Evolutionary conservation across 2,329 filamentous ascomycete species (phyloP), one percentile per base, ranked within the genome.

Genomic region (Aureobasidium namibiae): DNA sequence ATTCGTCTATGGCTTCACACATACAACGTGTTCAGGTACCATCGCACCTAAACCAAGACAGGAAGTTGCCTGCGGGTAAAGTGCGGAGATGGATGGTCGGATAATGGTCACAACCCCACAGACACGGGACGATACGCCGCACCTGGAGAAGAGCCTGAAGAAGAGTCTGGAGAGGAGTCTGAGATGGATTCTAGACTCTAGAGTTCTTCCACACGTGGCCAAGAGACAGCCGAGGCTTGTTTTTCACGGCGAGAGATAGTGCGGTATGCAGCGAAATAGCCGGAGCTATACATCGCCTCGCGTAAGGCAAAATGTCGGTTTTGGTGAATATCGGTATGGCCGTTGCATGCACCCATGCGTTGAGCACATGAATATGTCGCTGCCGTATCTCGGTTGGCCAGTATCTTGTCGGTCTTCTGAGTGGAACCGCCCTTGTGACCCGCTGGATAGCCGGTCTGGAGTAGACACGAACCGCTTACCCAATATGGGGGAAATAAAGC

Each of bases 401-500:
- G 23, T 16, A 3, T 16, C 41, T 44, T 26, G 8, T 14, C 21
- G 4, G 18, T 23, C 16, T 24, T 42, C 9, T 1, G 39, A 3
- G 21, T 2, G 13, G 41, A n/a, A 5, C 8, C 6, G 21, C 23
- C 21, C 41, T 44, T 44, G 41, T 41, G 41, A 44, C 41, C 11
- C 16, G 41, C 23, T 44, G 5, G 4, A 6, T 13, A 21, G 41
- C 23, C 21, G 13, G 39, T 44, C 10, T 9, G 13, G 23, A 44
- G 41, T 13, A 44, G 21, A 13, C 21, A 26, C 41, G 11, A 3
- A 14, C 34, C n/a, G 14, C 38, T 34, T 59, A 54, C 31, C 39
- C 41, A n/a, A 63, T 53, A 23, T 65, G 62, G 8, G 62, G 63
- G 41, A 65, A 11, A 23, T 64, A 65, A 2, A 38, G 45, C 18